phyloP scores from a whole-genome alignment of 345 rosid genomes.

The Gossypium arboreum region DNA sequence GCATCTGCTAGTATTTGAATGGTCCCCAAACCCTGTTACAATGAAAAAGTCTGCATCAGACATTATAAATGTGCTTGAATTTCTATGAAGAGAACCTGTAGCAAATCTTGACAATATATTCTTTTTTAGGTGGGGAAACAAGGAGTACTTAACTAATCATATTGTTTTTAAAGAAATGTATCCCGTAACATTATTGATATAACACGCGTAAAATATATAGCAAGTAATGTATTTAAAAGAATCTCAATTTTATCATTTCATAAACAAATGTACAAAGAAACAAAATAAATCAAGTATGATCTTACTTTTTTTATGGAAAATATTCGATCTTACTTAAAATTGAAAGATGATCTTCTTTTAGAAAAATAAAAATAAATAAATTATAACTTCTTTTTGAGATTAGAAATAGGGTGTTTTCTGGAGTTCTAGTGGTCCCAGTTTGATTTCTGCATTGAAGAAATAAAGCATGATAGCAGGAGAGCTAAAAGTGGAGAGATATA shows the following conservation, averaged over 20 bases:
- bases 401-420: neutral
- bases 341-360: neutral
- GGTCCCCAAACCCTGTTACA: slow-evolving; percentile 75
- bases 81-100: neutral
- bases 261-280: neutral
- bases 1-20: slow-evolving; percentile 96
- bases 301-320: neutral
- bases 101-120: neutral
- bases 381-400: neutral
- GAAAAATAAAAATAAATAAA: neutral
- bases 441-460: neutral
- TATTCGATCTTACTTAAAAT: too few relatives aligned
- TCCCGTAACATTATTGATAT: neutral
- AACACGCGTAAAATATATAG: neutral
- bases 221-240: neutral
- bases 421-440: neutral
- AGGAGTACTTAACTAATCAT: too few relatives aligned
- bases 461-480: neutral
- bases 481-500: neutral
- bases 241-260: neutral
- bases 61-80: neutral
- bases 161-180: neutral
- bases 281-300: neutral
- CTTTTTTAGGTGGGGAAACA: too few relatives aligned
- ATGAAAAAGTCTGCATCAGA: slow-evolving; percentile 10